phyloP scores from a whole-genome alignment of 805 yeast species.

The Wickerhamomyces kurtzmanii region DNA sequence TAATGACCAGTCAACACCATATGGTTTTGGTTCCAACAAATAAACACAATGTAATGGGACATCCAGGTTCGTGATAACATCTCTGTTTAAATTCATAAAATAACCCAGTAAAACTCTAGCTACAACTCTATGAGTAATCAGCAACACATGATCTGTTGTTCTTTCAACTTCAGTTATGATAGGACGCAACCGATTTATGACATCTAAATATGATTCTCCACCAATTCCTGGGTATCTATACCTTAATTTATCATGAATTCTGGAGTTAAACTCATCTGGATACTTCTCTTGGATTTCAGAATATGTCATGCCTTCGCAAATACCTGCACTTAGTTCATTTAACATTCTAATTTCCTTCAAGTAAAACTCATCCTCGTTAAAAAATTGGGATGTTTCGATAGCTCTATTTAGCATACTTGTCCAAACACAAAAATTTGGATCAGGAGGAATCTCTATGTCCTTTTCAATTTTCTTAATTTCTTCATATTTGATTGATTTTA shows the following conservation, averaged over 20 bases:
- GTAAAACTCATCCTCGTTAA: constrained; percentile 66
- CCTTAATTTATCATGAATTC: constrained; percentile 67
- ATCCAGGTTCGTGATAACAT: constrained; percentile 80
- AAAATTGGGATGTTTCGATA: constrained; percentile 65
- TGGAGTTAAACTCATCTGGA: constrained; percentile 73
- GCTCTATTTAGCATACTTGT: constrained; percentile 79
- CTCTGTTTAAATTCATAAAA: constrained; percentile 72
- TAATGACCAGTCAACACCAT: constrained; percentile 89
- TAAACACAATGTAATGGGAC: constrained; percentile 90
- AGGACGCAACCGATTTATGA: constrained; percentile 81
- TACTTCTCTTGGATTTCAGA: constrained; percentile 63
- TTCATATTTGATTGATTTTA: constrained; percentile 47
- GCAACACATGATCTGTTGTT: constrained; percentile 75
- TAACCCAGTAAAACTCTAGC: constrained; percentile 82
- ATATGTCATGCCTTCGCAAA: constrained; percentile 88
- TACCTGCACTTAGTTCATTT: constrained; percentile 90
- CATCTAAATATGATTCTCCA: constrained; percentile 93
- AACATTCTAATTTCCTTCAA: constrained; percentile 87
- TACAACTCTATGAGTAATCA: constrained; percentile 86
- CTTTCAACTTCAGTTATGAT: constrained; percentile 89
- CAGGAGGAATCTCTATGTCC: constrained; percentile 37
- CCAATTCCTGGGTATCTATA: constrained; percentile 97
- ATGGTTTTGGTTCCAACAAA: constrained; percentile 86
- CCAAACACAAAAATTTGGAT: constrained; percentile 84
- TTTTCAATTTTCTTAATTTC: constrained; percentile 21